Evolutionary conservation across 345 rosid species (phyloP), one percentile per base, ranked within the genome.

Genomic region (Bruguiera parviflora): DNA sequence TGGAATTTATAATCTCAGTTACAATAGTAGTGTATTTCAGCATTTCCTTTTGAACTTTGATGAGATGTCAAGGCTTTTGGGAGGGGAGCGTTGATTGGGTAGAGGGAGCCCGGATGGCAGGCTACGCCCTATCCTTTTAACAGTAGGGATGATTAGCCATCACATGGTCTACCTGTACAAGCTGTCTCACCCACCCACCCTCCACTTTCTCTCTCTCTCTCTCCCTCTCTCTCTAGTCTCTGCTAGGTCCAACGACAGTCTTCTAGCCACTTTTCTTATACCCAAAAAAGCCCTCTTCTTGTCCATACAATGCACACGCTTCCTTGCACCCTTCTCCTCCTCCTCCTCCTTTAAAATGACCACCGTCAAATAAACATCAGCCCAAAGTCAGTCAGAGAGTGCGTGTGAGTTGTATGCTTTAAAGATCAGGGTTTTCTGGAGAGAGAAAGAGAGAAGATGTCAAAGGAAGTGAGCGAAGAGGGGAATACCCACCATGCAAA

Each of bases 401-500:
- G 21, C 49, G 13, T 4, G 53, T 46, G 70, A 63, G 18, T 43
- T 43, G 16, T 3, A 0, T 43, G 10, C 11, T 11, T 43, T 3
- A 43, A 20, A 19, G 65, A 68, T 21, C 67, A 20, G 58, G 9
- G 56, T 47, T 22, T 69, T 56, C 24, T 27, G 13, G 28, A 21
- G 31, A 57, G 8, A 35, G 57, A 52, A 2, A 19, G 8, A 67
- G 28, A 55, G 61, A 13, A 73, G 69, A 92, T 92, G 79, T 83
- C 95, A 1, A 90, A 90, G 82, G 96, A 92, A 77, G 95, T 90
- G 70, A 80, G 85, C 64, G 98, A 90, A 76, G 98, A 86, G 69
- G 91, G 85, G 25, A 89, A 79, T 16, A 70, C 60, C 63, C 65
- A 59, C 87, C 87, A 81, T 64, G 82, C 87, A 0, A 92, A 87